Conservation (phyloP, 2,329 filamentous ascomycete genomes). For the Cladosporium colombiae region DNA sequence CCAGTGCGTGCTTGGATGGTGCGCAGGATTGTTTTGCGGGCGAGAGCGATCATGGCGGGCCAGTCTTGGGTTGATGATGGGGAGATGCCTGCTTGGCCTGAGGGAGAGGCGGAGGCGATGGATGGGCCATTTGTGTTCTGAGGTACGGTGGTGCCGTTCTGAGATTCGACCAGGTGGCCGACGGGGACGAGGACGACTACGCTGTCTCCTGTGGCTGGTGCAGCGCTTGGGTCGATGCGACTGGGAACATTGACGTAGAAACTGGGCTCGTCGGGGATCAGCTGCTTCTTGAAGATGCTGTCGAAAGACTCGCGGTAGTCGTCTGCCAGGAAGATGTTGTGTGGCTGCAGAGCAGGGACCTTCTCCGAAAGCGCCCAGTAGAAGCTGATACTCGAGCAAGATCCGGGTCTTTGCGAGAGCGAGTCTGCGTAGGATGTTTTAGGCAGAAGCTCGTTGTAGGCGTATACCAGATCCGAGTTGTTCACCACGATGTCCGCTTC, state of each 20-base stretch:
- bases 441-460: constrained; percentile 70
- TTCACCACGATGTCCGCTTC: constrained; percentile 67
- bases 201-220: constrained; percentile 64
- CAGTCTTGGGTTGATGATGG: constrained; percentile 58
- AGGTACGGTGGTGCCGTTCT: constrained; percentile 4
- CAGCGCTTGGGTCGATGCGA: constrained; percentile 66
- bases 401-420: constrained; percentile 55
- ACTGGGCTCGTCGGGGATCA: constrained; percentile 66
- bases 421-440: constrained; percentile 44
- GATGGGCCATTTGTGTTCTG: constrained; percentile 18
- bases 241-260: constrained; percentile 79
- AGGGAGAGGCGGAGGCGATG: constrained; percentile 30
- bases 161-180: constrained; percentile 58
- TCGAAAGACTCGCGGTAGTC: constrained; percentile 74
- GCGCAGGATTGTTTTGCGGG: constrained; percentile 60
- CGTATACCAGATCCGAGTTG: constrained; percentile 74
- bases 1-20: constrained; percentile 64
- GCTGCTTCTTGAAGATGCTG: constrained; percentile 69
- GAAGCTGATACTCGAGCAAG: constrained; percentile 74
- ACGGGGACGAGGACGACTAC: constrained; percentile 72
- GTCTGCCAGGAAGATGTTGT: constrained; percentile 78
- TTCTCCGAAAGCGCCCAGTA: constrained; percentile 68
- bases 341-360: constrained; percentile 64
- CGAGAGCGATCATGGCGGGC: constrained; percentile 59
- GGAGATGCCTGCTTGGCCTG: constrained; percentile 40